Evolutionary conservation across 2,329 filamentous ascomycete species (phyloP).

Genomic region (Stemphylium beticola): DNA sequence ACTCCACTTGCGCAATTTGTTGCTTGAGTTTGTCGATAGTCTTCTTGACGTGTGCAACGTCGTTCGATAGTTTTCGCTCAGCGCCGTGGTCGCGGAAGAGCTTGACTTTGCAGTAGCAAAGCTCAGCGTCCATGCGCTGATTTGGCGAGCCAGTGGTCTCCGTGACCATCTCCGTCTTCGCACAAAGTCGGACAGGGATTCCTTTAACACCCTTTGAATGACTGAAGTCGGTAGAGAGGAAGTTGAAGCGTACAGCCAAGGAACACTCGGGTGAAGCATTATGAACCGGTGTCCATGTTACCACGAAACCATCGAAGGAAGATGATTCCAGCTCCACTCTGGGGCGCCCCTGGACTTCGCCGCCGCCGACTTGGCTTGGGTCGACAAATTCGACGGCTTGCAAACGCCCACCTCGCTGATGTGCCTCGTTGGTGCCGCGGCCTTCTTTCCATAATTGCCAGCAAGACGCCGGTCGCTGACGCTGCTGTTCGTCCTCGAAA

Average conservation of each 20-base stretch:
- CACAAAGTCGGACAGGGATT: conserved; percentile 89
- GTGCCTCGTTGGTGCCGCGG: conserved; percentile 91
- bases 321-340: conserved; percentile 62
- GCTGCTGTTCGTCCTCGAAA: conserved; percentile 94
- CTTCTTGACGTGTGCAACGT: conserved; percentile 93
- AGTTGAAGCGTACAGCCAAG: conserved; percentile 95
- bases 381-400: conserved; percentile 95
- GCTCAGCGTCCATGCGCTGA: conserved; percentile 64
- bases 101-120: conserved; percentile 96
- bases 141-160: conserved; percentile 55
- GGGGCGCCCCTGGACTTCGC: conserved; percentile 56
- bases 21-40: conserved; percentile 95
- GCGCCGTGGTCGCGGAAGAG: conserved; percentile 96
- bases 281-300: conserved; percentile 78
- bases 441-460: conserved; percentile 98
- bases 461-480: conserved; percentile 79
- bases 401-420: conserved; percentile 88
- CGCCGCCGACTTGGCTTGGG: conserved; percentile 61
- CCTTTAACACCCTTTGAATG: conserved; percentile 99
- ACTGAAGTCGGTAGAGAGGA: conserved; percentile 97
- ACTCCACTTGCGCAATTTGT: conserved; percentile 79
- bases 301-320: conserved; percentile 93
- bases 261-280: conserved; percentile 77
- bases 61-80: conserved; percentile 92
- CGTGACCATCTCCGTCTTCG: conserved; percentile 78